phyloP scores from a whole-genome alignment of 805 yeast species.

The Saccharomycopsis fermentans region DNA sequence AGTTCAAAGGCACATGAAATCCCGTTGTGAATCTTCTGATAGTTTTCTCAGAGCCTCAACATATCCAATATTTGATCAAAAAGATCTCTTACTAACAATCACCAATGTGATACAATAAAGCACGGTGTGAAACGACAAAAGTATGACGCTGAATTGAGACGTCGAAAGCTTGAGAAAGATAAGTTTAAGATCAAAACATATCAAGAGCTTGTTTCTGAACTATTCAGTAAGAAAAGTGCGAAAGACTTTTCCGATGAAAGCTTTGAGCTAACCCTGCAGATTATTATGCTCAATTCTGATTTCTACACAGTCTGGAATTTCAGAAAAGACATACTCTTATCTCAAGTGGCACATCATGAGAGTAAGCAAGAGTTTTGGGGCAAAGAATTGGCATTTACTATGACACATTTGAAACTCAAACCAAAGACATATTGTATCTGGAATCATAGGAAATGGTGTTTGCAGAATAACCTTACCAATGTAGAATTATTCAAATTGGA shows the following conservation, averaged over 20 bases:
- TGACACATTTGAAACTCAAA: constrained; percentile 45
- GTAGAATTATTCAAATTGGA: constrained; percentile 51
- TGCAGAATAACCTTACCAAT: constrained; percentile 42
- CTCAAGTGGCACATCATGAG: constrained; percentile 10
- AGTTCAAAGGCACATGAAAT: no score
- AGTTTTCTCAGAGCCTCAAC: no score
- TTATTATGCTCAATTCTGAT: constrained; percentile 71
- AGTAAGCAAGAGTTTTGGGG: constrained; percentile 27
- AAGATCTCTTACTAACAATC: background rate
- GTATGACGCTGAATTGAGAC: constrained; percentile 13
- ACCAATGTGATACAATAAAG: background rate
- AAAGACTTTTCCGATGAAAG: constrained; percentile 28
- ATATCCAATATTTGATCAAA: background rate
- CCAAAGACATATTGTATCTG: constrained; percentile 98
- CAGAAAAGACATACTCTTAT: constrained; percentile 57
- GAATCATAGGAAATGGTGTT: constrained; percentile 84
- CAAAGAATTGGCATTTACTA: constrained; percentile 52
- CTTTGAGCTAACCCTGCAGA: constrained; percentile 42
- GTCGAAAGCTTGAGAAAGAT: constrained; percentile 12
- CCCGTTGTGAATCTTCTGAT: no score
- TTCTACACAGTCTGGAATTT: constrained; percentile 85
- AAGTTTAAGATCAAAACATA: constrained; percentile 13
- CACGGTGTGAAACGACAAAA: constrained; percentile 17
- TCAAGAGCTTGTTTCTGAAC: constrained; percentile 2
- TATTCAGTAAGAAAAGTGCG: constrained; percentile 21